phyloP scores from a whole-genome alignment of 371 early-diverging fungal genomes.

The Mucor irregularis region DNA sequence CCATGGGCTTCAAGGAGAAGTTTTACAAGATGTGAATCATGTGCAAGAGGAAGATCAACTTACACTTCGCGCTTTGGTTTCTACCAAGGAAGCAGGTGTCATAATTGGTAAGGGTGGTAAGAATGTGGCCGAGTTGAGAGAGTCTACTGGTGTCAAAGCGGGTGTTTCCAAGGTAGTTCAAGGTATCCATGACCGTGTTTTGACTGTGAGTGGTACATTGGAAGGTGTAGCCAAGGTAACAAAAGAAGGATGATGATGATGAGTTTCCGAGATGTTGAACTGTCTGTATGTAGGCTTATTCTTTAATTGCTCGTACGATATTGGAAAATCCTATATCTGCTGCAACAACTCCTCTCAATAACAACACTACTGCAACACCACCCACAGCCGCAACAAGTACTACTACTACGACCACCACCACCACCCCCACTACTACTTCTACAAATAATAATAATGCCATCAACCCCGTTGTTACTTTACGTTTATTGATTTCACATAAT shows the following conservation, averaged over 20 bases:
- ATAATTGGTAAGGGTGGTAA: conserved; percentile 92
- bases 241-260: neutral
- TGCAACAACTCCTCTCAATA: neutral
- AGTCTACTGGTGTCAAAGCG: conserved; percentile 79
- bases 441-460: conserved; percentile 8
- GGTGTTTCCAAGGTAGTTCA: conserved; percentile 86
- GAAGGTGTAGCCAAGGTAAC: conserved; percentile 70
- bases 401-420: no score
- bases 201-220: conserved; percentile 80
- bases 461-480: conserved; percentile 45
- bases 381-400: neutral
- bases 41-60: conserved; percentile 35
- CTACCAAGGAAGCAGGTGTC: conserved; percentile 91
- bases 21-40: neutral
- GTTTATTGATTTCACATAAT: conserved; percentile 80
- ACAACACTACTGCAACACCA: neutral
- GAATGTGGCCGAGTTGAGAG: conserved; percentile 83
- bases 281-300: conserved; percentile 26
- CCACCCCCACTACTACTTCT: neutral
- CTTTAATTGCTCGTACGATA: conserved; percentile 76
- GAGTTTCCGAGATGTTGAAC: neutral
- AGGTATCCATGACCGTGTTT: conserved; percentile 82
- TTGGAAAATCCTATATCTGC: conserved; percentile 67
- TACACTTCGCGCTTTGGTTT: conserved; percentile 82
- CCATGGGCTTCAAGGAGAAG: neutral